phyloP scores from a whole-genome alignment of 1,139 yeast species.

The Candida mesenterica region DNA sequence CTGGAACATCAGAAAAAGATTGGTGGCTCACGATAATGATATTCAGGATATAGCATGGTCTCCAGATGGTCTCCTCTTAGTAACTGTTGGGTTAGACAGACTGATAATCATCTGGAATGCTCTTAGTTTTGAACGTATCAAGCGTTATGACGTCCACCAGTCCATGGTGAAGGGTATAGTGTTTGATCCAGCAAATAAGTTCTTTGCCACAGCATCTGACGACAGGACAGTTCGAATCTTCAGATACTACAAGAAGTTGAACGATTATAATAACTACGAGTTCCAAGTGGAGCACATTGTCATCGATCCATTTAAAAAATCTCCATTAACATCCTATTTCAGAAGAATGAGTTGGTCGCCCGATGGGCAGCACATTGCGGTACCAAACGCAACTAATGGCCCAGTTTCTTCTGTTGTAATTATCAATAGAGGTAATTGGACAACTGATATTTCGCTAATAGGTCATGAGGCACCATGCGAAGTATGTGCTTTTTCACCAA shows the following conservation, averaged over 20 bases:
- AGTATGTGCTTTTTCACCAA: constrained; percentile 86
- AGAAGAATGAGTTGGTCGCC: constrained; percentile 97
- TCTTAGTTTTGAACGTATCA: constrained; percentile 81
- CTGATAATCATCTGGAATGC: constrained; percentile 95
- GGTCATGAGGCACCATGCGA: constrained; percentile 98
- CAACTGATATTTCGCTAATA: constrained; percentile 76
- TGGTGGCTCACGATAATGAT: constrained; percentile 96
- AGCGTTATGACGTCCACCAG: constrained; percentile 88
- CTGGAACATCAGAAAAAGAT: constrained; percentile 89
- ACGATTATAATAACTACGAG: constrained; percentile 67
- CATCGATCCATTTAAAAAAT: constrained; percentile 77
- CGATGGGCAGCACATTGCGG: constrained; percentile 94
- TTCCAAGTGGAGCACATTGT: constrained; percentile 85
- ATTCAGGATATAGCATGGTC: constrained; percentile 98
- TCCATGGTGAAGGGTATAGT: constrained; percentile 95
- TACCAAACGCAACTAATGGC: constrained; percentile 95
- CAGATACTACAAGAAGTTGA: constrained; percentile 67
- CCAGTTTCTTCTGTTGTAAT: constrained; percentile 90
- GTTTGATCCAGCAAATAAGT: constrained; percentile 96
- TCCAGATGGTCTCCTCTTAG: constrained; percentile 85
- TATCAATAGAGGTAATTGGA: constrained; percentile 92
- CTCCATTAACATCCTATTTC: constrained; percentile 91
- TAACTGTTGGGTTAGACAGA: constrained; percentile 91
- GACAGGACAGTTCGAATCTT: constrained; percentile 88
- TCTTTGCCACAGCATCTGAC: constrained; percentile 95